Conservation (phyloP, 2,329 filamentous ascomycete species). For the Mycocentrospora acerina region DNA sequence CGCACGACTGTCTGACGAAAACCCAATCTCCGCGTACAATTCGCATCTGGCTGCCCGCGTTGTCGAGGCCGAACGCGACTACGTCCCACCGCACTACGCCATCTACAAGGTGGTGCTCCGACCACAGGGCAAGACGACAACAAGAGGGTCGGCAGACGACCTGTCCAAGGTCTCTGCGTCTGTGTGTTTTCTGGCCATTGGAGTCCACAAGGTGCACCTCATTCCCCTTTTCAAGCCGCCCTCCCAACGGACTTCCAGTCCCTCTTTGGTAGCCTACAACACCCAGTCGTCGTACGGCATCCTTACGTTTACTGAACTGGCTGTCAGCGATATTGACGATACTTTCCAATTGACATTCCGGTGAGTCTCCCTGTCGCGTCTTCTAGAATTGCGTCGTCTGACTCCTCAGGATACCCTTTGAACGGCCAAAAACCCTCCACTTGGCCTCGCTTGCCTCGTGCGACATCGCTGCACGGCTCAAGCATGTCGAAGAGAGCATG, state of each 20-base stretch:
- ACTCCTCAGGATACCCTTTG: conserved; percentile 53
- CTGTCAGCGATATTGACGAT: conserved; percentile 64
- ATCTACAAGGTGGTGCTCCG: conserved; percentile 70
- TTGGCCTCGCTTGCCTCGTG: conserved; percentile 65
- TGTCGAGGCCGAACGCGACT: conserved; percentile 67
- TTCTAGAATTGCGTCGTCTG: conserved; percentile 1
- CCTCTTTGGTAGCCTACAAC: conserved; percentile 54
- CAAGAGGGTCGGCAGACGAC: conserved; percentile 65
- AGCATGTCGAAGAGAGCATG: conserved; percentile 62
- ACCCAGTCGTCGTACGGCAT: conserved; percentile 61
- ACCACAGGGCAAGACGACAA: conserved; percentile 56
- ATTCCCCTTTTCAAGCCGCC: conserved; percentile 64
- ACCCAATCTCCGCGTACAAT: conserved; percentile 59
- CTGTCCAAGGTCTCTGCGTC: conserved; percentile 64
- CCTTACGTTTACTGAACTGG: conserved; percentile 61
- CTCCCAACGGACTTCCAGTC: conserved; percentile 55
- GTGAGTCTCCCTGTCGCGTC: conserved; percentile 29
- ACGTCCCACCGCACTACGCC: conserved; percentile 66
- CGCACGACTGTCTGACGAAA: conserved; percentile 53
- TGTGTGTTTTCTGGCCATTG: conserved; percentile 68
- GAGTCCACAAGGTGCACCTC: conserved; percentile 68
- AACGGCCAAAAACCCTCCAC: conserved; percentile 57
- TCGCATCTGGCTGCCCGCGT: conserved; percentile 63
- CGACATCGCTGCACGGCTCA: conserved; percentile 64
- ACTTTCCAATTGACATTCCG: conserved; percentile 67